A percentile compares a stretch with the other conserved stretches of the same genome.
Evolutionary conservation across 495 filamentous ascomycete species (phyloP).

Genomic region (Talaromyces wortmannii): DNA sequence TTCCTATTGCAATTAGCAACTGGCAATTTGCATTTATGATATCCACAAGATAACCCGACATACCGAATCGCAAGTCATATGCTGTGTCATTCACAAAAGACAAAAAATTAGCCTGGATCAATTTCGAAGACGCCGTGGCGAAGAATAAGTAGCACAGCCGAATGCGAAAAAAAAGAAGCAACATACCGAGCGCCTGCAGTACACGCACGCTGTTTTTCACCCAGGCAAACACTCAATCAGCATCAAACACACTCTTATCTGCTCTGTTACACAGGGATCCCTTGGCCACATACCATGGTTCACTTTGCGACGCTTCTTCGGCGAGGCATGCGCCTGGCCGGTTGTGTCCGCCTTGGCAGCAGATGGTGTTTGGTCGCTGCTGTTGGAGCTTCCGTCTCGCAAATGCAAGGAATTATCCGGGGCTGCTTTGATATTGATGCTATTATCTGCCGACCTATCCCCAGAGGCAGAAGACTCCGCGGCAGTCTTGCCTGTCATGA

Average conservation of each 20-base stretch:
- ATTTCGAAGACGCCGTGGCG: not conserved
- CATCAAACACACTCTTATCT: not conserved
- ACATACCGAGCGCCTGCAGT: slow-evolving; percentile 98
- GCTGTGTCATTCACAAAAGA: slow-evolving; percentile 44
- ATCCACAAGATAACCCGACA: slow-evolving; percentile 37
- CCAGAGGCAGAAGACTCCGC: too few species aligned
- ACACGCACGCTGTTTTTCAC: slow-evolving; percentile 77
- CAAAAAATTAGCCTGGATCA: not conserved
- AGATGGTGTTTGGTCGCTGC: slow-evolving; percentile 19
- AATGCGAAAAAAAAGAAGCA: slow-evolving; percentile 1
- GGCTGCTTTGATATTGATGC: not conserved
- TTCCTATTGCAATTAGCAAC: slow-evolving; percentile 49
- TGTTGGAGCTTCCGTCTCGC: slow-evolving; percentile 14
- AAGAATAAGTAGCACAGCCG: not conserved
- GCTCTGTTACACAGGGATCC: slow-evolving; percentile 7
- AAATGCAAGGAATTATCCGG: not conserved
- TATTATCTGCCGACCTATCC: not conserved
- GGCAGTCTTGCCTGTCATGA: too few species aligned
- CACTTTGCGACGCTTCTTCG: slow-evolving; percentile 97
- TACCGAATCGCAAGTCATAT: slow-evolving; percentile 99
- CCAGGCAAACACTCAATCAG: slow-evolving; percentile 12
- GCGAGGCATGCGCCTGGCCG: slow-evolving; percentile 45
- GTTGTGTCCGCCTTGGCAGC: slow-evolving; percentile 31
- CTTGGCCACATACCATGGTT: slow-evolving; percentile 78
- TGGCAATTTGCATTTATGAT: not conserved